These are phyloP conservation scores for Colletotrichum musicola DNA, from an alignment of 2,329 filamentous ascomycete genomes.

Conservation along the genomic window DNA sequence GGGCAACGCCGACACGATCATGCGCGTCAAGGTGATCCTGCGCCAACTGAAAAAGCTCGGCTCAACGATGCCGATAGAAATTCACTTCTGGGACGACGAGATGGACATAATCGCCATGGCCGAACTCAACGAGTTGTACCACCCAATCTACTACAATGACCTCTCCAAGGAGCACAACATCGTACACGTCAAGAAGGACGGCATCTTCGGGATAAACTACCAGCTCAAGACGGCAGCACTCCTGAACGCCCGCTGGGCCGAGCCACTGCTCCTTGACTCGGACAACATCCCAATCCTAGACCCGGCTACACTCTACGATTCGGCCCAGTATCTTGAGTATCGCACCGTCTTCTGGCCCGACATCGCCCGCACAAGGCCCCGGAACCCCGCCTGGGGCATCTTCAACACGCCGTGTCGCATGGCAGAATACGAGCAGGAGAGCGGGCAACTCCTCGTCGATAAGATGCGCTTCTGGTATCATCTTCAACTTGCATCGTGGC, in stretches of 20 bases:
- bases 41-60: conserved; percentile 21
- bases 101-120: conserved; percentile 27
- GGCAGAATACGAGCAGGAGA: conserved; percentile 32
- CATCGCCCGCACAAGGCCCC: conserved; percentile 22
- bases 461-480: conserved; percentile 35
- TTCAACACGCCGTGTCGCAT: conserved; percentile 30
- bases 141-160: conserved; percentile 30
- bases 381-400: conserved; percentile 25
- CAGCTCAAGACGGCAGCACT: conserved; percentile 32
- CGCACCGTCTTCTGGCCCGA: conserved; percentile 31
- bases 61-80: conserved; percentile 7
- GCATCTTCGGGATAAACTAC: conserved; percentile 33
- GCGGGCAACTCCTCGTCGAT: conserved; percentile 24
- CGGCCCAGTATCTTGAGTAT: conserved; percentile 21
- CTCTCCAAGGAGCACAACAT: conserved; percentile 26
- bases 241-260: conserved; percentile 22
- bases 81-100: conserved; percentile 26
- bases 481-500: conserved; percentile 30
- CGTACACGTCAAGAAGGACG: conserved; percentile 31
- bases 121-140: conserved; percentile 21
- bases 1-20: conserved; percentile 31
- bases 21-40: conserved; percentile 29
- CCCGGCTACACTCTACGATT: conserved; percentile 20
- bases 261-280: conserved; percentile 14
- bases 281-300: conserved; percentile 28